Evolutionary conservation across 306 rosid genomes (phyloP), one percentile per base, ranked within the genome.

Genomic region (Cucumis melo): DNA sequence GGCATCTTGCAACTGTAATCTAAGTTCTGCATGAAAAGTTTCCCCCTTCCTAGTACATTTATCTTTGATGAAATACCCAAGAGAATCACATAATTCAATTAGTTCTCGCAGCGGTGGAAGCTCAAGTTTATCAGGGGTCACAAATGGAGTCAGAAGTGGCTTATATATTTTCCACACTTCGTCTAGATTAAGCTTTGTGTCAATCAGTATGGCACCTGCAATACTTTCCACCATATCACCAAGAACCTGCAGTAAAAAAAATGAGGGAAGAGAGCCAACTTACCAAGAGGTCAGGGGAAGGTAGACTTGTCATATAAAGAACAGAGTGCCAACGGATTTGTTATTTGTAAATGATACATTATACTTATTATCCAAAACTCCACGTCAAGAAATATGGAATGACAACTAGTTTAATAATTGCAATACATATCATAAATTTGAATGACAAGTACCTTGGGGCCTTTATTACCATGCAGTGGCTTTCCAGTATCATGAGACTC

Each of bases 221-320:
- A 92, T 92, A 83, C 99, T 94, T 89, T 94, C 99, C 63, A 94
- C 86, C 82, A 94, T 74, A 85, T 94, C 99, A 79, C 98, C 99
- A 74, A 94, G 96, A 66, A 84, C 96, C 99, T 94, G 88, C 17
- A 38, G 65, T 76, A 67, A 39, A 44, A 63, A 75, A 79, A 32
- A 76, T 29, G 15, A 53, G 71, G 13, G 32, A 21, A 41, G n/a
- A 67, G 29, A 68, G 53, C 16, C 53, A 46, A 46, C 53, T 12
- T 46, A 68, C 20, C 56, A 68, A 20, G 74, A 68, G n/a, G 24
- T 71, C 75, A 46, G 42, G 75, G 24, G 59, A 24, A 71, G 15
- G 56, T 42, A 24, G 16, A 7, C 38, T 48, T 48, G 8, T 44
- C 39, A 48, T 27, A 71, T 24, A 48, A 11, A 71, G 59, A 42